Base-by-base conservation (phyloP, 1,139 yeast genomes). In the Petasospora rhodanensis region DNA sequence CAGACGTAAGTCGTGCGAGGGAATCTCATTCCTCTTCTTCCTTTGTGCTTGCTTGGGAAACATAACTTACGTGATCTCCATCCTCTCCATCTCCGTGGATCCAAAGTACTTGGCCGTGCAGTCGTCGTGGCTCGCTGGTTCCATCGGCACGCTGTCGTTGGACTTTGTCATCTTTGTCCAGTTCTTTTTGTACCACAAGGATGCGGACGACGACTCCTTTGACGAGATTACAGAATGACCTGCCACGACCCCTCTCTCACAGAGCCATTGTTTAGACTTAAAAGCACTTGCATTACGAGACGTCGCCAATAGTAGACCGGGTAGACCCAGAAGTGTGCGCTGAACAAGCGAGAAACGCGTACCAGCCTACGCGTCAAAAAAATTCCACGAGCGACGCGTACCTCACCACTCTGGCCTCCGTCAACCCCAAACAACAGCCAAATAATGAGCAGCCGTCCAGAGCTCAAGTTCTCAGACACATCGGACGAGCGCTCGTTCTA, bases 21-120 rank as follows among this genome's bases (percentile, higher is more conserved):
- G 97, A 18, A 82, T 89, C 34, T 82, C 95, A 18, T 86, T 89
- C 55, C 68, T 89, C 70, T 89, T 89, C 60, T 89, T 89, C 61
- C 63, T 87, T 24, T 87, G 89, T 67, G 96, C 97, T 22, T 86
- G 96, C 56, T 63, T 89, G 40, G 97, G 97, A 29, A 89, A 89
- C 56, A 66, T 84, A 54, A 85, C 96, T 0, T 89, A 86, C 50
- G 95, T 89, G 25, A 71, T 85, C 18, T 82, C 94, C 12, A 89
- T 89, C 37, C 62, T 89, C 32, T 72, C 82, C 26, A 84, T 87
- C 28, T 86, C 85, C 46, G 65, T 79, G 35, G 77, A 86, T 37
- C 67, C 71, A 55, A 66, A 74, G 40, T 89, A 85, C 49, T 58
- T 89, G 24, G 56, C 84, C 54, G 81, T 89, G 31, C 91, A 89